Conservation (phyloP, 2,329 filamentous ascomycete species). For the Phyllosticta citrichinensis region DNA sequence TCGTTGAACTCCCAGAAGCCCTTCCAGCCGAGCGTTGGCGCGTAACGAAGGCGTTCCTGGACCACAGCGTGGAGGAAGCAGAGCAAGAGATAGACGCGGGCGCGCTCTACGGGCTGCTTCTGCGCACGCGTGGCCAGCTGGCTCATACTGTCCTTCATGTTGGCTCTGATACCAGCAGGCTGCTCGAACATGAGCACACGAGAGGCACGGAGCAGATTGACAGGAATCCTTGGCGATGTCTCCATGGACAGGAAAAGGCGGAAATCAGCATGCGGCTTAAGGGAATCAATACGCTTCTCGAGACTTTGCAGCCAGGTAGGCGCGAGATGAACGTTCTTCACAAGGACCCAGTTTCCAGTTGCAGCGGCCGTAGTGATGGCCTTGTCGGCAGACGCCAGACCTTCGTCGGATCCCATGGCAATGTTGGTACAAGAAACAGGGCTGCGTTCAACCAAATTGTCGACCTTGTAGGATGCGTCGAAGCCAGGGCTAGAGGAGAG, state of each 20-base stretch:
- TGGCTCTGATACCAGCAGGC: constrained; percentile 88
- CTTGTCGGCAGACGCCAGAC: constrained; percentile 84
- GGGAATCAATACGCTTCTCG: constrained; percentile 90
- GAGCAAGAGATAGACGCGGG: constrained; percentile 78
- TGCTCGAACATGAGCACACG: constrained; percentile 97
- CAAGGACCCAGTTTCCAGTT: constrained; percentile 86
- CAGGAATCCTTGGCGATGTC: constrained; percentile 89
- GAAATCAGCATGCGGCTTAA: constrained; percentile 90
- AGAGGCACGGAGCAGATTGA: constrained; percentile 87
- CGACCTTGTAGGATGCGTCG: constrained; percentile 98
- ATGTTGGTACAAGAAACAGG: constrained; percentile 86
- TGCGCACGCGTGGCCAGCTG: constrained; percentile 65
- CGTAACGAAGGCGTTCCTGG: constrained; percentile 89
- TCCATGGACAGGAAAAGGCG: constrained; percentile 97
- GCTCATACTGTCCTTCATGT: constrained; percentile 95
- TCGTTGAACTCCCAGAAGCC: constrained; percentile 99
- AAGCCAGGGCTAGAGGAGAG: constrained; percentile 93
- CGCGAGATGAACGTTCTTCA: constrained; percentile 97
- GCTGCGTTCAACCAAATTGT: constrained; percentile 79
- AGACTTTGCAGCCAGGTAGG: constrained; percentile 94
- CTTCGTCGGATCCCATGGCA: constrained; percentile 97
- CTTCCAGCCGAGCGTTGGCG: constrained; percentile 91
- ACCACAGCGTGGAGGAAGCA: constrained; percentile 94
- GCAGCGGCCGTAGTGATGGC: constrained; percentile 88
- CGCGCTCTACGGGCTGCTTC: constrained; percentile 82